A percentile compares a stretch with the other conserved stretches of the same genome.
phyloP scores from a whole-genome alignment of 441 rosid species.

The Adansonia grandidieri region DNA sequence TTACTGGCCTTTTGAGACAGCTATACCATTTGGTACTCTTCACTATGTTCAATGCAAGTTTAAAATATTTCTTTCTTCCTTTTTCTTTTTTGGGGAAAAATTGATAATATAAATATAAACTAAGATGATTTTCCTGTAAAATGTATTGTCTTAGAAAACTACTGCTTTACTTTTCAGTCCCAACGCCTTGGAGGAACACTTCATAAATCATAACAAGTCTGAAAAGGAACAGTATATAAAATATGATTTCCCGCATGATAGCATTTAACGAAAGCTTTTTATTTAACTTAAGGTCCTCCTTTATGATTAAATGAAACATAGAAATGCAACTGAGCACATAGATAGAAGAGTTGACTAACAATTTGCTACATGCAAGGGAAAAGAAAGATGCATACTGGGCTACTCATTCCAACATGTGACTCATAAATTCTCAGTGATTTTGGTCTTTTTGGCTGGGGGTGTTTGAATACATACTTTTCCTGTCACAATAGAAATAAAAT shows the following conservation, averaged over 20 bases:
- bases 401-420: slow-evolving; percentile 99
- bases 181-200: background rate
- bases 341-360: slow-evolving; percentile 12
- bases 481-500: slow-evolving; percentile 43
- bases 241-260: background rate
- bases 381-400: slow-evolving; percentile 63
- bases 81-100: background rate
- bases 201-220: background rate
- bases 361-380: slow-evolving; percentile 26
- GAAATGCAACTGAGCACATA: background rate
- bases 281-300: background rate
- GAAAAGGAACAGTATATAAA: background rate
- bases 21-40: background rate
- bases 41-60: background rate
- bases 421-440: slow-evolving; percentile 91
- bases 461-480: slow-evolving; percentile 83
- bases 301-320: background rate
- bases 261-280: background rate
- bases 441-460: slow-evolving; percentile 88
- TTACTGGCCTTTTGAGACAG: background rate
- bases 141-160: background rate
- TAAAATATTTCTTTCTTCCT: background rate
- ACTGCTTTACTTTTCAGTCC: background rate
- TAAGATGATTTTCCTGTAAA: background rate
- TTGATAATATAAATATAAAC: background rate